A percentile compares a stretch with the other conserved stretches of the same genome.
Conservation (phyloP, 768 basidiomycete genomes). For the Lepiota brunneoincarnata region DNA sequence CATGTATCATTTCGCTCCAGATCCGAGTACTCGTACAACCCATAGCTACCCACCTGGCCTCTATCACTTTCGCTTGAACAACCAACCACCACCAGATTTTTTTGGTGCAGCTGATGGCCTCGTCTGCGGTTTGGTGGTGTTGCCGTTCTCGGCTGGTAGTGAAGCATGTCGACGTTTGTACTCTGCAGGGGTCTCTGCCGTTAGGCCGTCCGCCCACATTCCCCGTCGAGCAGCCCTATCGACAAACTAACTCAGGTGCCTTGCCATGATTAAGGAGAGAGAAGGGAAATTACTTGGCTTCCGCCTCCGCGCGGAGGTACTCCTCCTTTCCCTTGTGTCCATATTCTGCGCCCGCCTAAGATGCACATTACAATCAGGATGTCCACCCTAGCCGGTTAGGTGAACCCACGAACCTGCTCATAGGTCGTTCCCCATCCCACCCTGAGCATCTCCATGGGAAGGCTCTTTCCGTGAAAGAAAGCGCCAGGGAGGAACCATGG, state of each 20-base stretch:
- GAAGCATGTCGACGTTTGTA: slow-evolving; percentile 68
- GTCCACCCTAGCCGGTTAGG: neutral
- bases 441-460: slow-evolving; percentile 73
- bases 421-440: slow-evolving; percentile 79
- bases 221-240: slow-evolving; percentile 60
- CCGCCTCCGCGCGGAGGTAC: slow-evolving; percentile 58
- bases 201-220: slow-evolving; percentile 64
- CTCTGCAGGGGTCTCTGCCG: slow-evolving; percentile 68
- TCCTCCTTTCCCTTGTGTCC: slow-evolving; percentile 64
- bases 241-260: neutral
- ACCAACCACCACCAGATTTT: no score
- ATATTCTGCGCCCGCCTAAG: slow-evolving; percentile 69
- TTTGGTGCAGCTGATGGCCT: neutral
- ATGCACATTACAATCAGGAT: neutral
- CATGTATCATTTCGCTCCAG: no score
- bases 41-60: no score
- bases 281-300: slow-evolving; percentile 56
- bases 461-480: slow-evolving; percentile 42
- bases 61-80: no score
- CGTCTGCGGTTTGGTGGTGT: neutral
- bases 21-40: no score
- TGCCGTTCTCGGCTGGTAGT: neutral
- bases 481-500: slow-evolving; percentile 52
- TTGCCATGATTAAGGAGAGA: neutral
- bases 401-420: slow-evolving; percentile 40